Percentiles rank a stretch among this genome's conserved stretches.
Conservation (phyloP, 768 basidiomycete species). For the Pilatotrama ljubarskyi region DNA sequence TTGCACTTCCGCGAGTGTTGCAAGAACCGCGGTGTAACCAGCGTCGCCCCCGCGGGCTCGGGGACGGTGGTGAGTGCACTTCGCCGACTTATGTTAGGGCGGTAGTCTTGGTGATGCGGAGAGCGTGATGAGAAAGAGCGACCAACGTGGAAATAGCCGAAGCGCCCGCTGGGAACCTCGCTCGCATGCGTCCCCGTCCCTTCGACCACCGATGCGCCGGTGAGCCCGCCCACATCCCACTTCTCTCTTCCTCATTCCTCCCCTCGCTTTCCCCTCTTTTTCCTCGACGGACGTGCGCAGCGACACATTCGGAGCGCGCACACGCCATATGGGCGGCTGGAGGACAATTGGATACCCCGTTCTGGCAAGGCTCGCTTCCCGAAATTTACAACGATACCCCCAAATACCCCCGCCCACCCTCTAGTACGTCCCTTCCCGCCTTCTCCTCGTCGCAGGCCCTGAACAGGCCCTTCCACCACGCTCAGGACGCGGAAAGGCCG, state of each 20-base stretch:
- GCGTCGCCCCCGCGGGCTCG: background rate
- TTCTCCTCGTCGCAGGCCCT: slow-evolving; percentile 4
- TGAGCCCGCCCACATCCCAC: background rate
- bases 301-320: slow-evolving; percentile 15
- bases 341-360: slow-evolving; percentile 20
- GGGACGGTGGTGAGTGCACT: background rate
- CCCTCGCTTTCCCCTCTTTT: background rate
- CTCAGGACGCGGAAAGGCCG: slow-evolving; percentile 4
- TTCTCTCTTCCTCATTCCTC: background rate
- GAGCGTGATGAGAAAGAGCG: slow-evolving; percentile 13
- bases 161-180: slow-evolving; percentile 15
- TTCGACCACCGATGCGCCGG: slow-evolving; percentile 12
- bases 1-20: background rate
- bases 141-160: slow-evolving; percentile 2
- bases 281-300: background rate
- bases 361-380: slow-evolving; percentile 17
- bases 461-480: slow-evolving; percentile 1
- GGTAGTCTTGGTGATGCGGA: slow-evolving; percentile 17
- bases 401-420: slow-evolving; percentile 12
- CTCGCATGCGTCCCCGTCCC: background rate
- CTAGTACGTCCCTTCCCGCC: slow-evolving; percentile 14
- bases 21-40: background rate
- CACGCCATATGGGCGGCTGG: slow-evolving; percentile 18
- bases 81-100: background rate
- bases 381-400: slow-evolving; percentile 23